A percentile compares a stretch with the other conserved stretches of the same genome.
phyloP scores from a whole-genome alignment of 2,329 filamentous ascomycete genomes.

The Sphaerulina vaccinii region DNA sequence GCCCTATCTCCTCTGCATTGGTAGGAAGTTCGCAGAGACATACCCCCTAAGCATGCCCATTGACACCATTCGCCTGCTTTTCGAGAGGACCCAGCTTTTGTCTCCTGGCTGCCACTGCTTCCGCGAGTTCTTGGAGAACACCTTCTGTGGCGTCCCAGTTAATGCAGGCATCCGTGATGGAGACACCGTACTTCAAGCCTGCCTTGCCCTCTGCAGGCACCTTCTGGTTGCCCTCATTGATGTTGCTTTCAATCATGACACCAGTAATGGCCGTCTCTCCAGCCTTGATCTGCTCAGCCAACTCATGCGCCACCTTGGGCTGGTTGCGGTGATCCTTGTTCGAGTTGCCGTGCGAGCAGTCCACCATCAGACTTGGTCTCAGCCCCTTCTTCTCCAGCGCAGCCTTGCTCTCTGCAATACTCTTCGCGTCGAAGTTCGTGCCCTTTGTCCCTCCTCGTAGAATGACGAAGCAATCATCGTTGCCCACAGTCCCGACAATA shows the following conservation, averaged over 20 bases:
- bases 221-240: constrained; percentile 91
- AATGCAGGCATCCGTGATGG: constrained; percentile 97
- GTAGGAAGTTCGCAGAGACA: too few relatives aligned
- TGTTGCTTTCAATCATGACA: constrained; percentile 98
- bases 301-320: constrained; percentile 78
- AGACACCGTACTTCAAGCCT: constrained; percentile 87
- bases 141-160: constrained; percentile 85
- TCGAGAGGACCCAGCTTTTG: constrained; percentile 43
- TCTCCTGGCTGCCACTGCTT: constrained; percentile 74
- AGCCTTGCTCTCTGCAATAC: constrained; percentile 78
- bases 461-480: constrained; percentile 97
- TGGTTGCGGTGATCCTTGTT: constrained; percentile 94
- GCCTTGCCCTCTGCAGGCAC: constrained; percentile 81
- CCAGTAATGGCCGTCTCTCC: constrained; percentile 90
- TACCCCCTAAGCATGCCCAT: constrained; percentile 25
- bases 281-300: constrained; percentile 80
- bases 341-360: constrained; percentile 91
- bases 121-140: constrained; percentile 74
- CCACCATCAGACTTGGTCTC: constrained; percentile 80
- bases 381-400: constrained; percentile 73
- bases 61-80: constrained; percentile 24
- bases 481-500: constrained; percentile 90
- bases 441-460: constrained; percentile 88
- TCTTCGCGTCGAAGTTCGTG: constrained; percentile 87
- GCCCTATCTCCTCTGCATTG: too few relatives aligned